Conservation (phyloP, 164 flowering plant genomes). For the Magnolia officinalis region DNA sequence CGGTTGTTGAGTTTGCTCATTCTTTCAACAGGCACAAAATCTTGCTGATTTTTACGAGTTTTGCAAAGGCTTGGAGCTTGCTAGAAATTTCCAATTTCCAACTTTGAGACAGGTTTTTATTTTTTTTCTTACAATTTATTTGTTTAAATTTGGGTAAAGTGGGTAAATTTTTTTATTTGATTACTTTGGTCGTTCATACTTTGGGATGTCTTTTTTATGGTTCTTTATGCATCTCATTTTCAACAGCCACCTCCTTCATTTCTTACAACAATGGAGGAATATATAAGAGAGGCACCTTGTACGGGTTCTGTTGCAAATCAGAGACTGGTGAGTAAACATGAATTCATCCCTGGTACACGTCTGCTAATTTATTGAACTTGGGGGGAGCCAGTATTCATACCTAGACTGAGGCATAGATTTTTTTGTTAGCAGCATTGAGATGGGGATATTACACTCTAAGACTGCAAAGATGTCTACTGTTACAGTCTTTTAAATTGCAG, state of each 20-base stretch:
- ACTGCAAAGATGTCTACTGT: too few relatives aligned
- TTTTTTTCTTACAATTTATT: too few relatives aligned
- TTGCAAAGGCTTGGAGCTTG: constrained; percentile 90
- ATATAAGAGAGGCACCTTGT: constrained; percentile 89
- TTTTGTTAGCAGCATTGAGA: too few relatives aligned
- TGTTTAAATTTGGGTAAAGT: too few relatives aligned
- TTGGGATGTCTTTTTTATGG: too few relatives aligned
- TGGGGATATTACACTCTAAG: too few relatives aligned
- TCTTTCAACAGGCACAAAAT: constrained; percentile 64
- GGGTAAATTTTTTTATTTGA: too few relatives aligned
- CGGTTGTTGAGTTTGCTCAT: not conserved
- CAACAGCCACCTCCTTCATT: constrained; percentile 95
- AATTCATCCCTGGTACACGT: not conserved
- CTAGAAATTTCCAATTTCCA: constrained; percentile 93
- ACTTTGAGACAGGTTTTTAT: constrained; percentile 73
- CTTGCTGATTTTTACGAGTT: constrained; percentile 90
- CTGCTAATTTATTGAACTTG: not conserved
- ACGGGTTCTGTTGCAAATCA: constrained; percentile 19
- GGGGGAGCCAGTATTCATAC: too few relatives aligned
- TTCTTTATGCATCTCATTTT: constrained; percentile 1
- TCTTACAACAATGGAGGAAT: constrained; percentile 97
- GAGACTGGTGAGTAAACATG: constrained; percentile 55
- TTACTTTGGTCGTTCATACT: too few relatives aligned
- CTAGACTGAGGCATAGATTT: too few relatives aligned
- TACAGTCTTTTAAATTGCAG: too few relatives aligned